Evolutionary conservation across 1,284 basidiomycete genomes (phyloP).

Genomic region (Malassezia yamatoensis): DNA sequence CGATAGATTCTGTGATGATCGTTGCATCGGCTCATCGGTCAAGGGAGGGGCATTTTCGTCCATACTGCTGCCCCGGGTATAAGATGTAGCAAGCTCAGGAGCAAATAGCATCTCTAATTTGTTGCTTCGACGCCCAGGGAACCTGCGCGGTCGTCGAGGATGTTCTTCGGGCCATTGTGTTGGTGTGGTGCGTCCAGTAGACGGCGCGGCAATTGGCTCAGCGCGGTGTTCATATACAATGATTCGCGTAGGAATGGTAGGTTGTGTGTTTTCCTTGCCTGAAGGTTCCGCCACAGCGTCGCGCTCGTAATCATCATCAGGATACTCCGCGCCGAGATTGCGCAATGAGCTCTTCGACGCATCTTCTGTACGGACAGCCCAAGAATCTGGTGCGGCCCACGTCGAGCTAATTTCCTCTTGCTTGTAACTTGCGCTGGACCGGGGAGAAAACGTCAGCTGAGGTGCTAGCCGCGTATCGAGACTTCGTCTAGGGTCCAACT

Average conservation of each 20-base stretch:
- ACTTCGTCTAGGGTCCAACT: too few species aligned
- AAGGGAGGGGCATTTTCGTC: neutral
- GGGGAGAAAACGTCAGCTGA: too few species aligned
- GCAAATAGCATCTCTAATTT: slow-evolving; percentile 2
- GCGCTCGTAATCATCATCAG: slow-evolving; percentile 19
- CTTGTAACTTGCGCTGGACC: too few species aligned
- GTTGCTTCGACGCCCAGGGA: neutral
- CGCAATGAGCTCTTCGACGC: slow-evolving; percentile 24
- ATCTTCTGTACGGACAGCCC: slow-evolving; percentile 41
- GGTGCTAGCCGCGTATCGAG: too few species aligned
- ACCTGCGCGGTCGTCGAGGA: slow-evolving; percentile 2
- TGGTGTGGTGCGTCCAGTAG: neutral
- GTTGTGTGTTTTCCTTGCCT: neutral
- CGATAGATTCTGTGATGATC: neutral
- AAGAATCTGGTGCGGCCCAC: slow-evolving; percentile 46
- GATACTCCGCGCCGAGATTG: slow-evolving; percentile 30
- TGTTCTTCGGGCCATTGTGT: neutral
- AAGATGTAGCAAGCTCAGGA: slow-evolving; percentile 1
- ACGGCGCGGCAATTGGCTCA: slow-evolving; percentile 14
- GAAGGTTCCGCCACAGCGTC: neutral
- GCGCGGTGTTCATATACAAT: slow-evolving; percentile 9
- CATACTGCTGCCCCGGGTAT: neutral
- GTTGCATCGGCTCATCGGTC: neutral
- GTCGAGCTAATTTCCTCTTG: slow-evolving; percentile 19
- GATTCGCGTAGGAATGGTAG: neutral